A percentile compares a stretch with the other conserved stretches of the same genome.
Evolutionary conservation across 108 stramenopile genomes (phyloP).

Genomic region (Fistulifera pelliculosa): DNA sequence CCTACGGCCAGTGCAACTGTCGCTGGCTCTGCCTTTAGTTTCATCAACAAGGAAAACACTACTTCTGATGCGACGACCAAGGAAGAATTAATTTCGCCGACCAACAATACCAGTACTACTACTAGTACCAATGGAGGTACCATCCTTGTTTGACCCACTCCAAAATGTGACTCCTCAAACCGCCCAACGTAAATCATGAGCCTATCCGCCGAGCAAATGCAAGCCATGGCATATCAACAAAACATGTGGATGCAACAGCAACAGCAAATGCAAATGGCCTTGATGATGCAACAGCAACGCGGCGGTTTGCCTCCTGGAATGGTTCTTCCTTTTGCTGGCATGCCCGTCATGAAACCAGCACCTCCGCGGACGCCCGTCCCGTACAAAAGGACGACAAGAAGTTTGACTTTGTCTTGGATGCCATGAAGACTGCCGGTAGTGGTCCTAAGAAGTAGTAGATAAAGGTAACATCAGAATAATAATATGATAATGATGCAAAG

Average conservation of each 20-base stretch:
- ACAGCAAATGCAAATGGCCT: conserved; percentile 80
- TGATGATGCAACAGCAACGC: conserved; percentile 18
- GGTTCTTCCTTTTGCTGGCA: conserved; percentile 13
- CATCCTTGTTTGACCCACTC: conserved; percentile 59
- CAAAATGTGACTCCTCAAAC: conserved; percentile 1
- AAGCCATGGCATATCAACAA: conserved; percentile 75
- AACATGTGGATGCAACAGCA: conserved; percentile 57
- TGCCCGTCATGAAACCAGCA: conserved; percentile 21
- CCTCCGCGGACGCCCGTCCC: conserved; percentile 49
- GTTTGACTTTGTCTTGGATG: conserved; percentile 86
- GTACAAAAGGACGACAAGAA: conserved; percentile 51
- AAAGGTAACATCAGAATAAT: too few relatives aligned
- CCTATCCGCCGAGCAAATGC: conserved; percentile 57
- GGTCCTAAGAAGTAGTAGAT: conserved; percentile 6
- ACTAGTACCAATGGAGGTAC: conserved; percentile 3
- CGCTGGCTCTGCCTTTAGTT: conserved; percentile 65
- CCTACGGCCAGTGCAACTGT: conserved; percentile 19
- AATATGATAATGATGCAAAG: too few relatives aligned
- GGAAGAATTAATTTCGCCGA: conserved; percentile 5
- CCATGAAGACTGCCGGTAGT: conserved; percentile 47
- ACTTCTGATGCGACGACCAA: background rate
- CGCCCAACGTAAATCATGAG: conserved; percentile 27
- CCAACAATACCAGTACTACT: background rate
- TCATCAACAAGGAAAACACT: conserved; percentile 41
- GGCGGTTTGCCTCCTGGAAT: conserved; percentile 5